Evolutionary conservation across 1,284 basidiomycete species (phyloP).

Genomic region (Lignosus rhinocerotis): DNA sequence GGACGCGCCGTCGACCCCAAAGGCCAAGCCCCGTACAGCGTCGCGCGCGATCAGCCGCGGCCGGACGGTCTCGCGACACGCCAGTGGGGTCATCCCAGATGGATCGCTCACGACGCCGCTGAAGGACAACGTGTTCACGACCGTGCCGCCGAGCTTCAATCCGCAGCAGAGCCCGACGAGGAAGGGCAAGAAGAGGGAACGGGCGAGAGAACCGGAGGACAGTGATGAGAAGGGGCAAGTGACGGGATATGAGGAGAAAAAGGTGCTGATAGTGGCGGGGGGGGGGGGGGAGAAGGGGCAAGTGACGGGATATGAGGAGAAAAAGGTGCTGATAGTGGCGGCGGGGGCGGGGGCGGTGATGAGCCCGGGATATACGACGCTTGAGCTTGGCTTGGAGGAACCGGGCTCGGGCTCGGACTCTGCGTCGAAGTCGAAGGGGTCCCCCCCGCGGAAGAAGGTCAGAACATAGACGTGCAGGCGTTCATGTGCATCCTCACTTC

Average conservation of each 20-base stretch:
- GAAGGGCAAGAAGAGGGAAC: conserved; percentile 14
- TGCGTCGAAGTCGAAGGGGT: neutral
- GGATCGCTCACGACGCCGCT: neutral
- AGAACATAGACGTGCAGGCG: neutral
- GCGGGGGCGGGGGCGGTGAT: too few species aligned
- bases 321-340: too few species aligned
- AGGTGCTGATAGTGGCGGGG: too few species aligned
- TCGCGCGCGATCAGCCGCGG: conserved; percentile 32
- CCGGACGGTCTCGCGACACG: conserved; percentile 7
- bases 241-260: too few species aligned
- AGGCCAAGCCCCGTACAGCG: conserved; percentile 2
- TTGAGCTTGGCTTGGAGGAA: neutral
- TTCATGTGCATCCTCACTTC: too few species aligned
- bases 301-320: neutral
- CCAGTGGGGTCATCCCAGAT: conserved; percentile 7
- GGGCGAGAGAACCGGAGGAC: conserved; percentile 6
- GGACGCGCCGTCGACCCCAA: conserved; percentile 33
- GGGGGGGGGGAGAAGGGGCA: neutral
- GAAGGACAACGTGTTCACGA: conserved; percentile 19
- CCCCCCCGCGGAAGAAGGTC: neutral
- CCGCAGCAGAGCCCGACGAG: conserved; percentile 11
- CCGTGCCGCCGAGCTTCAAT: conserved; percentile 20
- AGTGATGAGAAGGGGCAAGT: neutral
- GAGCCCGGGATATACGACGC: neutral
- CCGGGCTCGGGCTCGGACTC: neutral